Base-by-base conservation (phyloP, 768 basidiomycete genomes). In the Trametes maxima region DNA sequence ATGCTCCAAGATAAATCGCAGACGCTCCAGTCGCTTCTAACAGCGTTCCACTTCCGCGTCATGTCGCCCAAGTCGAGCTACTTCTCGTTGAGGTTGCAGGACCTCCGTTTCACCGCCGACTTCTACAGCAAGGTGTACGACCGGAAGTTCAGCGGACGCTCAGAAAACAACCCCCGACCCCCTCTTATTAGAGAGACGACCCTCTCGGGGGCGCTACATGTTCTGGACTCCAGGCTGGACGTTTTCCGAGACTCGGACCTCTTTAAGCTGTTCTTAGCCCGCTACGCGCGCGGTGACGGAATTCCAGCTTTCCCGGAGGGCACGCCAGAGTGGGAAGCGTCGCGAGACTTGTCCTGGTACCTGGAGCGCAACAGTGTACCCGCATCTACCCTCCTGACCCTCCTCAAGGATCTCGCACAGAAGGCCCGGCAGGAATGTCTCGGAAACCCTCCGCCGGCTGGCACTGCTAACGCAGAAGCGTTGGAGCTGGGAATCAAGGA, bases 1-100 rank as follows among this genome's bases (percentile, higher is more conserved):
- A 89, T 98, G 51, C 77, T 94, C n/a, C 87, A 92, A 70, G 95
- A 95, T 74, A 97, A 96, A 70, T 86, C 89, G 13, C 83, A 86
- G 59, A 87, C 90, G 0, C 74, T 95, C 3, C 86, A 89, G 65
- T 80, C 88, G 0, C 89, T 94, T 69, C 76, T 95, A 2, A 85
- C 84, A 1, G 70, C 95, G 28, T 92, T 87, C 69, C 81, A 78
- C 50, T 86, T 86, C 67, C 86, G 90, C 59, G 81, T 75, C 54
- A 85, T 87, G 81, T 75, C 80, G 3, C 82, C 84, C 0, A 66
- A 74, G 3, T 83, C 84, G 6, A 80, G 77, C 10, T 86, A 84
- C 70, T 90, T 88, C 74, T 83, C 86, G 66, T 74, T 92, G 45
- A 78, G 84, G 7, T 71, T 92, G 22, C 88, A 91, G 62, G 91